Base-by-base conservation (phyloP, 805 yeast genomes). In the Nakazawaea anatomiae region DNA sequence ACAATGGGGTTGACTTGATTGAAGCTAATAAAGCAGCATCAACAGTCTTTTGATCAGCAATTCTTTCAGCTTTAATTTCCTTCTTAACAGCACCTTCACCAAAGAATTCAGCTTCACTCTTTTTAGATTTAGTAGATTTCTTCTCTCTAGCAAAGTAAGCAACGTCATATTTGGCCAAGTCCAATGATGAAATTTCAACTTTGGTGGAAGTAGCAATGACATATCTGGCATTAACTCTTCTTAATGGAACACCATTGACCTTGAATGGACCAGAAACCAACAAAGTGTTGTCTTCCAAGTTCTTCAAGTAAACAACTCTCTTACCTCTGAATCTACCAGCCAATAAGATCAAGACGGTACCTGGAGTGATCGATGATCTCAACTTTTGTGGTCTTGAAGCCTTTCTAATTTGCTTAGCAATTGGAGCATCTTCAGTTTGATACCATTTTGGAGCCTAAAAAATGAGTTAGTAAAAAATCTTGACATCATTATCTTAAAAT, bases 271-370 rank as follows among this genome's bases (percentile, higher is more conserved):
- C 99, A 57, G 97, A 79, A 59, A 92, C 96, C 71, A 92, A 87
- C 68, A 92, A 80, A 60, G 97, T 92, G 89, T 89, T 89, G 85
- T 94, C 98, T 79, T 90, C 96, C 72, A 94, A 83, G 76, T 86
- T 78, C 86, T 92, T 92, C 75, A 92, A 85, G 87, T 87, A 87
- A 61, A 92, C 98, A 67, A 94, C 99, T 81, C 98, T 91, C 89
- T 92, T 94, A 76, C 99, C 99, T 79, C 99, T 89, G 96, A 90
- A 92, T 79, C 97, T 89, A 74, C 99, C 99, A 69, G 98, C 97
- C 73, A 92, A 84, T 74, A 92, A 79, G 76, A 92, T 92, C 73
- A 94, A 82, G 64, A 92, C 97, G 70, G 97, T 87, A 75, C 99
- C 99, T 76, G 97, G 97, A 64, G 87, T 95, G 70, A 92, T 81